Conservation (phyloP, 371 early-diverging fungal genomes). For the Vavraia culicis region DNA sequence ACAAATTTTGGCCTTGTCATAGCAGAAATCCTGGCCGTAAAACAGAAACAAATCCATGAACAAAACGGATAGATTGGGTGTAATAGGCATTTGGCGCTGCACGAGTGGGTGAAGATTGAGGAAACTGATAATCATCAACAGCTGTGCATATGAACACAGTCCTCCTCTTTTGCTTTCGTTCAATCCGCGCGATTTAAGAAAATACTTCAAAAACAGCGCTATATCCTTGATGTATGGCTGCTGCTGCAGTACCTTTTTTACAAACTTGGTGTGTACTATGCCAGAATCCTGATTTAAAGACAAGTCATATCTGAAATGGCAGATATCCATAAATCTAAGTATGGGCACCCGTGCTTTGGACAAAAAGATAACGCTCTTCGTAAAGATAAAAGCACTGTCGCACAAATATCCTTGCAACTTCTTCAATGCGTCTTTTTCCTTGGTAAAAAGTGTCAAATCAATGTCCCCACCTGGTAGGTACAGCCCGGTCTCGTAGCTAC, state of each 20-base stretch:
- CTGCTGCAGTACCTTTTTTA: slow-evolving; percentile 47
- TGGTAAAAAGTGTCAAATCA: slow-evolving; percentile 19
- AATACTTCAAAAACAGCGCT: slow-evolving; percentile 58
- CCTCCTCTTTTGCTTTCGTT: slow-evolving; percentile 79
- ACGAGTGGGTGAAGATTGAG: slow-evolving; percentile 48
- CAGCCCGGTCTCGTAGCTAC: slow-evolving; percentile 17
- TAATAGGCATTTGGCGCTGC: no score
- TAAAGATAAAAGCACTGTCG: background rate
- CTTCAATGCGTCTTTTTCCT: slow-evolving; percentile 8
- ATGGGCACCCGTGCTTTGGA: slow-evolving; percentile 54
- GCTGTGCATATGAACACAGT: slow-evolving; percentile 65
- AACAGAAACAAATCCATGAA: no score
- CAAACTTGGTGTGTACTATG: slow-evolving; percentile 45
- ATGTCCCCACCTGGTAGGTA: slow-evolving; percentile 27
- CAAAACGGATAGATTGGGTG: no score
- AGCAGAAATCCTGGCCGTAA: slow-evolving; percentile 45
- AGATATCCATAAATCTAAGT: slow-evolving; percentile 61
- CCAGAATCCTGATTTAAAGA: slow-evolving; percentile 54
- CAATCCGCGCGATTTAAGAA: slow-evolving; percentile 49
- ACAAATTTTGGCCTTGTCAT: slow-evolving; percentile 7
- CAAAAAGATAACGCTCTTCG: slow-evolving; percentile 18
- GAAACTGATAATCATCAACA: slow-evolving; percentile 59
- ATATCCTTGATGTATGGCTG: slow-evolving; percentile 48
- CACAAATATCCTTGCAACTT: slow-evolving; percentile 12
- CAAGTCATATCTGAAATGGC: slow-evolving; percentile 56